These are phyloP conservation scores for Leavenworthia alabamica DNA, from an alignment of 345 rosid species.

Conservation along the genomic window DNA sequence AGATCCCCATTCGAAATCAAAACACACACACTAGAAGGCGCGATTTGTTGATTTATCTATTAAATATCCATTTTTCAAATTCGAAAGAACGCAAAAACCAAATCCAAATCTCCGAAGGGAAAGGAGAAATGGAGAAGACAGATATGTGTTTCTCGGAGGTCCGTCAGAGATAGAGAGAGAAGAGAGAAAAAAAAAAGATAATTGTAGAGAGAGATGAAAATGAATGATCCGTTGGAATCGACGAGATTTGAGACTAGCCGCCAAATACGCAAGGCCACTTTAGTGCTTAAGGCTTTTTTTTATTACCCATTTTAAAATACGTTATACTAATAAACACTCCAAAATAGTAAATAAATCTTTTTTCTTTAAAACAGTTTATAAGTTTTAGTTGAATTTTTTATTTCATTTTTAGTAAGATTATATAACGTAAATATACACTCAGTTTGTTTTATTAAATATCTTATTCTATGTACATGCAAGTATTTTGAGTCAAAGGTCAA, in stretches of 20 bases:
- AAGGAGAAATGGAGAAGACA: neutral
- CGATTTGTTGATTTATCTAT: neutral
- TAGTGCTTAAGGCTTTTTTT: no score
- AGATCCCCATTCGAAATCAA: conserved; percentile 35
- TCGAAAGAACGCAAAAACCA: neutral
- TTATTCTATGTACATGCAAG: no score
- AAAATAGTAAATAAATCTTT: no score
- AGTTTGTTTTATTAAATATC: no score
- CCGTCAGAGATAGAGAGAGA: conserved; percentile 8
- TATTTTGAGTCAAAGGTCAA: no score
- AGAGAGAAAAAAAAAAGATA: neutral
- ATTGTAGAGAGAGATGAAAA: conserved; percentile 14
- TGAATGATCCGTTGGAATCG: conserved; percentile 30
- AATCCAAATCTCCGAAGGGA: neutral
- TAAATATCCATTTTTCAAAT: neutral
- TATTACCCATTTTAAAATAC: no score
- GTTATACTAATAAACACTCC: no score
- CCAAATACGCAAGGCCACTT: conserved; percentile 43
- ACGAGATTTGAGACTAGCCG: conserved; percentile 31
- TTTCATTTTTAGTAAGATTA: no score
- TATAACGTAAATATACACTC: no score
- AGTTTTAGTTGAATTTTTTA: no score
- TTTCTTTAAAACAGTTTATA: no score
- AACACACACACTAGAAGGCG: neutral
- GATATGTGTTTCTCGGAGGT: conserved; percentile 8